phyloP scores from a whole-genome alignment of 2,329 filamentous ascomycete genomes.

The Alternaria incomplexa region DNA sequence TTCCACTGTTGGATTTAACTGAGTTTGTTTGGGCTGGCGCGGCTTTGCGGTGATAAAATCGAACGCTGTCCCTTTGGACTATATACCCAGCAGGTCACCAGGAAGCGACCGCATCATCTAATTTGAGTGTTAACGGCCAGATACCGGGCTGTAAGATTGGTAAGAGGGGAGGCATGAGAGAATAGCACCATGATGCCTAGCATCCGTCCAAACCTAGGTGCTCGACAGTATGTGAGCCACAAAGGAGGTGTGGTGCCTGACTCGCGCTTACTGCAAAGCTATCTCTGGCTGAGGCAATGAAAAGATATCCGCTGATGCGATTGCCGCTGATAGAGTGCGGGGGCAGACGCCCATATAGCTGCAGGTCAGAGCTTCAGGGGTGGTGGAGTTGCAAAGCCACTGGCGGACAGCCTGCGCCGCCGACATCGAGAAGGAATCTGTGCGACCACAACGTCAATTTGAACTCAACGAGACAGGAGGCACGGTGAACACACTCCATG shows the following conservation, averaged over 20 bases:
- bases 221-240: not conserved
- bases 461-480: not conserved
- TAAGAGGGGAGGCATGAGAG: too few species aligned
- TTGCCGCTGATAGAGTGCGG: not conserved
- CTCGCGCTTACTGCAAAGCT: not conserved
- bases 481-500: too few species aligned
- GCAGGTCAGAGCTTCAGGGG: not conserved
- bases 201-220: too few species aligned
- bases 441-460: not conserved
- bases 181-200: too few species aligned
- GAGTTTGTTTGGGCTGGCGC: too few species aligned
- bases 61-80: too few species aligned
- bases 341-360: not conserved
- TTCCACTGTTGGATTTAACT: too few species aligned
- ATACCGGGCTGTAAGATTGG: too few species aligned
- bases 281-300: not conserved
- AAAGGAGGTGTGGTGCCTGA: not conserved
- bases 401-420: not conserved
- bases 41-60: too few species aligned
- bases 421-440: not conserved
- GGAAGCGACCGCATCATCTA: too few species aligned
- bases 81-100: too few species aligned
- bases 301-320: not conserved
- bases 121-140: too few species aligned
- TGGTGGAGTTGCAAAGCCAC: not conserved